Evolutionary conservation across 2,329 filamentous ascomycete species (phyloP), one percentile per base, ranked within the genome.

Genomic region (Hirsutella rhossiliensis): DNA sequence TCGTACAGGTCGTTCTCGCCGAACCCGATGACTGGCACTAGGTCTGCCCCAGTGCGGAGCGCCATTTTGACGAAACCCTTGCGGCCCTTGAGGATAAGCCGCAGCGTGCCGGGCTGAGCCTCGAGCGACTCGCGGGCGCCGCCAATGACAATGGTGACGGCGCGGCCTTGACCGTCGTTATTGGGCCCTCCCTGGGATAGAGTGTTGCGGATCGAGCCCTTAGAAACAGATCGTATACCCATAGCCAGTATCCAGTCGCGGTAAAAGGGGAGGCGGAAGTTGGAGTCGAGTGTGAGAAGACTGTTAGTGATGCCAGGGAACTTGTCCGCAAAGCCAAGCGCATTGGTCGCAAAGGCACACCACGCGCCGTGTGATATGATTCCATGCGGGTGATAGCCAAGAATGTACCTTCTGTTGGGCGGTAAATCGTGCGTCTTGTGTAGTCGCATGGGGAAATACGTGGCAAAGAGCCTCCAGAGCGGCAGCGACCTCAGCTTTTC

Each of bases 291-390:
- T 0, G 92, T 98, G 30, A 97, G 71, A 19, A 97, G 69, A 8
- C 86, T 89, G 64, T 97, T 97, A 39, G 85, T 95, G 62, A 98
- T 95, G 47, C 88, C 90, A 0, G 92, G 92, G 56, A 96, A 98
- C 48, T 94, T 78, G 45, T 85, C 78, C 0, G 78, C 74, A 62
- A 96, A 97, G 0, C 87, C 87, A 0, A 96, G 73, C 0, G 87
- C 87, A 54, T 96, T 89, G 1, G 90, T 97, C 4, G 75, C 85
- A 57, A 97, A 97, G 5, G 89, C 85, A 5, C 81, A 86, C 67
- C 90, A 96, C 0, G 89, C 90, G n/a, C 90, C 92, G 55, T 96
- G 87, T 5, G 85, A 92, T 56, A 98, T 96, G 62, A 98, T 97
- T 20, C 92, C 90, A 59, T 98, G 92, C 0, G 92, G 92, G 56